phyloP scores from a whole-genome alignment of 768 basidiomycete species.

The Lyophyllum semitale region DNA sequence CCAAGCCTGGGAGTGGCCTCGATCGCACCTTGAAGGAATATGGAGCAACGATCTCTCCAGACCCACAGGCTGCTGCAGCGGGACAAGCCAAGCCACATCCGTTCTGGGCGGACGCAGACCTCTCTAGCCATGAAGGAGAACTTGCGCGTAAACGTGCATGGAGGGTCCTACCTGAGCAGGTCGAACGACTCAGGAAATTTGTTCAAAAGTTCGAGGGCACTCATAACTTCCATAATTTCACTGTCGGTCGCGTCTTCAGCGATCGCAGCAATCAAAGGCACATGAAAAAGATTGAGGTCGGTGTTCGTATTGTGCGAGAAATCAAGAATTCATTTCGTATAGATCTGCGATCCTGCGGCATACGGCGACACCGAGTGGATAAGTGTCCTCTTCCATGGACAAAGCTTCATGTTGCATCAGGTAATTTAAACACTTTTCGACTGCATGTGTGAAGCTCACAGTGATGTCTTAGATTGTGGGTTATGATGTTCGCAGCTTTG shows the following conservation, averaged over 20 bases:
- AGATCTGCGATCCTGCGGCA: constrained; percentile 86
- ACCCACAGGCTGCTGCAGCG: constrained; percentile 12
- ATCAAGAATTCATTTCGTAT: not conserved
- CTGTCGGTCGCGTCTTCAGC: constrained; percentile 80
- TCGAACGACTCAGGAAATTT: constrained; percentile 57
- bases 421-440: constrained; percentile 42
- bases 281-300: constrained; percentile 86
- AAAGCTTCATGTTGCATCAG: constrained; percentile 99
- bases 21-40: constrained; percentile 43
- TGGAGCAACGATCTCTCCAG: constrained; percentile 25
- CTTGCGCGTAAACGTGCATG: constrained; percentile 69
- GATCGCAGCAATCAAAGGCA: constrained; percentile 83
- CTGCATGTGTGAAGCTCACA: not conserved
- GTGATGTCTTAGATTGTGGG: constrained; percentile 48
- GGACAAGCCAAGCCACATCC: constrained; percentile 38
- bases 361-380: constrained; percentile 95
- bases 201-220: constrained; percentile 78
- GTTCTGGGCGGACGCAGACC: constrained; percentile 60
- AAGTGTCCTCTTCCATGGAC: constrained; percentile 90
- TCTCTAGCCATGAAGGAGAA: constrained; percentile 55
- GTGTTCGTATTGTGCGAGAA: constrained; percentile 1
- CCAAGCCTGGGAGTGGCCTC: constrained; percentile 74
- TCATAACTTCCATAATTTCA: constrained; percentile 98
- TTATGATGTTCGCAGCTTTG: constrained; percentile 14
- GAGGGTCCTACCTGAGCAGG: constrained; percentile 55